A percentile compares a stretch with the other conserved stretches of the same genome.
Conservation (phyloP, 2,329 filamentous ascomycete genomes). For the Alternaria consortialis region DNA sequence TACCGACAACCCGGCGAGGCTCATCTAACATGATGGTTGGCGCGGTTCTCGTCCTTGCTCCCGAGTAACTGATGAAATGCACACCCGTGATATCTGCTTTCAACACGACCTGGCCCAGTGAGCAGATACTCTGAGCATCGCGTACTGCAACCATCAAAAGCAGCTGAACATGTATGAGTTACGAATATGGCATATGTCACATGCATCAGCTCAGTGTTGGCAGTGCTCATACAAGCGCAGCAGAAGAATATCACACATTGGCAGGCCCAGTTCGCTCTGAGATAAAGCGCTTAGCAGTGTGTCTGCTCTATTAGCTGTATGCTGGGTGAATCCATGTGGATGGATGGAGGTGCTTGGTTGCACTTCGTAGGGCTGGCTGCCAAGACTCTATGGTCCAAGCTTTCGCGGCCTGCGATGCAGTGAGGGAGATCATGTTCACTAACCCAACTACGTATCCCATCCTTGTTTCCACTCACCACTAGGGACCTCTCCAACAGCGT, state of each 20-base stretch:
- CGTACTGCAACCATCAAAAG: too few relatives aligned
- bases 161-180: too few relatives aligned
- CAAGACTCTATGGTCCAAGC: slow-evolving; percentile 9
- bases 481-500: neutral
- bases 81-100: neutral
- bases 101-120: neutral
- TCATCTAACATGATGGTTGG: slow-evolving; percentile 21
- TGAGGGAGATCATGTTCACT: slow-evolving; percentile 3
- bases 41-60: neutral
- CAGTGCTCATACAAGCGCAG: neutral
- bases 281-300: neutral
- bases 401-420: slow-evolving; percentile 13
- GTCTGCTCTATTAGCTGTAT: neutral
- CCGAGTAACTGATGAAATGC: neutral
- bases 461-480: neutral
- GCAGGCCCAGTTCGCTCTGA: neutral
- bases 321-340: neutral
- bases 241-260: neutral
- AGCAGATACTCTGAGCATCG: neutral
- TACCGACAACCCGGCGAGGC: slow-evolving; percentile 6
- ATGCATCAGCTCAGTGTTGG: neutral
- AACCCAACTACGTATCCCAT: slow-evolving; percentile 1
- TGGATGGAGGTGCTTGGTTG: neutral
- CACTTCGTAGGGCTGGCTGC: slow-evolving; percentile 11
- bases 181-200: too few relatives aligned